Evolutionary conservation across 2,329 filamentous ascomycete genomes (phyloP).

Genomic region (Passalora sequoiae): DNA sequence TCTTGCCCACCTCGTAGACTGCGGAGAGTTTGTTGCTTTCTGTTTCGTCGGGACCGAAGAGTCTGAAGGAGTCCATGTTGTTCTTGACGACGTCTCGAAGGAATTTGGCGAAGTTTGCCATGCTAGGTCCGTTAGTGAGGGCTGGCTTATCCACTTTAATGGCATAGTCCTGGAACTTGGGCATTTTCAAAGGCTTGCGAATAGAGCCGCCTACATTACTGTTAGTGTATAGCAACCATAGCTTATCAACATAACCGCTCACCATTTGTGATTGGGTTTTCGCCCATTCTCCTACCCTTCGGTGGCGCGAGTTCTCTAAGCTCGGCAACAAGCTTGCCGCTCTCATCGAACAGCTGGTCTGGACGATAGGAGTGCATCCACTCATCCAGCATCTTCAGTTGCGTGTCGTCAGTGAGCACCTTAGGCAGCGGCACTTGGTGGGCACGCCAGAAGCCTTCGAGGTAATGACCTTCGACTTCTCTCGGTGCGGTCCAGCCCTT

Average conservation of each 20-base stretch:
- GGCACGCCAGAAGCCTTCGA: slow-evolving; percentile 72
- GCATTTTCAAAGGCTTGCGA: slow-evolving; percentile 62
- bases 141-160: slow-evolving; percentile 59
- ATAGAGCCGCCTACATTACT: slow-evolving; percentile 54
- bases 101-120: slow-evolving; percentile 64
- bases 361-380: slow-evolving; percentile 77
- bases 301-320: slow-evolving; percentile 60
- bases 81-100: slow-evolving; percentile 61
- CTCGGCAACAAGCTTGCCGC: slow-evolving; percentile 59
- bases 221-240: neutral
- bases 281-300: slow-evolving; percentile 64
- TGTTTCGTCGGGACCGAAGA: slow-evolving; percentile 76
- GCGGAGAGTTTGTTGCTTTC: slow-evolving; percentile 71
- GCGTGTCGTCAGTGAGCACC: slow-evolving; percentile 56
- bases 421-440: slow-evolving; percentile 74
- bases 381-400: slow-evolving; percentile 63
- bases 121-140: slow-evolving; percentile 49
- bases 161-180: slow-evolving; percentile 64
- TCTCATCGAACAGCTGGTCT: slow-evolving; percentile 62
- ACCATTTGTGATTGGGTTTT: slow-evolving; percentile 4
- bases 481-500: slow-evolving; percentile 77
- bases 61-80: slow-evolving; percentile 65
- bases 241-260: neutral
- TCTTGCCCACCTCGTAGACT: slow-evolving; percentile 70
- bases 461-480: slow-evolving; percentile 63